phyloP scores from a whole-genome alignment of 371 early-diverging fungal species.

The Mucor mucedo region DNA sequence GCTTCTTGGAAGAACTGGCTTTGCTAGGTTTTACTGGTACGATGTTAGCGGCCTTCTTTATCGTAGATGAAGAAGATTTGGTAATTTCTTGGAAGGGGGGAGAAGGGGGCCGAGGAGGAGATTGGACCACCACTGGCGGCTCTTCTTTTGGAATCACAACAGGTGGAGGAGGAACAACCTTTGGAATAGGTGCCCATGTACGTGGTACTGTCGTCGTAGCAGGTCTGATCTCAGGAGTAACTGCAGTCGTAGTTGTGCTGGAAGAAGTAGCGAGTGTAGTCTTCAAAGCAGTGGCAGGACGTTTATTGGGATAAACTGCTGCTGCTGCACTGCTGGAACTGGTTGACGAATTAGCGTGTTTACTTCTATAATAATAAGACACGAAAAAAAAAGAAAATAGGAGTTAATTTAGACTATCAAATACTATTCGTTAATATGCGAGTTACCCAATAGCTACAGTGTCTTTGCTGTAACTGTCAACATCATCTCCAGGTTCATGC shows the following conservation, averaged over 20 bases:
- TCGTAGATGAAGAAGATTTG: conserved; percentile 10
- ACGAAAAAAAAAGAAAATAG: no score
- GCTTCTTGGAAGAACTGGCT: background rate
- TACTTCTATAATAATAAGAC: conserved; percentile 9
- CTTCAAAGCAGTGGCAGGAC: conserved; percentile 23
- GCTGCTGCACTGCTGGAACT: conserved; percentile 16
- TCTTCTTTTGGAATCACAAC: conserved; percentile 21
- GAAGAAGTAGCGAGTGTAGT: conserved; percentile 4
- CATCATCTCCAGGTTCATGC: conserved; percentile 86
- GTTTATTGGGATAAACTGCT: conserved; percentile 40
- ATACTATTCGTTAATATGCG: background rate
- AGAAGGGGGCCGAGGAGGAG: conserved; percentile 1
- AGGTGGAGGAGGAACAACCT: conserved; percentile 38
- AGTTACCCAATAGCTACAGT: conserved; percentile 53
- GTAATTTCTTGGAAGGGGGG: conserved; percentile 6
- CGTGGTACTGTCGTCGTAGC: conserved; percentile 18
- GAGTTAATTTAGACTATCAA: no score
- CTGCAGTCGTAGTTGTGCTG: conserved; percentile 9
- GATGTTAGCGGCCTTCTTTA: background rate
- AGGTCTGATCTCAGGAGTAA: conserved; percentile 13
- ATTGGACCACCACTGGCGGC: background rate
- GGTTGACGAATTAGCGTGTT: conserved; percentile 26
- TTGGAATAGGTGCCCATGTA: conserved; percentile 52
- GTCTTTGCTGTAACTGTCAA: conserved; percentile 67
- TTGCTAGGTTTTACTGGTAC: background rate